Conservation (phyloP, 306 rosid species). For the Corylus heterophylla region DNA sequence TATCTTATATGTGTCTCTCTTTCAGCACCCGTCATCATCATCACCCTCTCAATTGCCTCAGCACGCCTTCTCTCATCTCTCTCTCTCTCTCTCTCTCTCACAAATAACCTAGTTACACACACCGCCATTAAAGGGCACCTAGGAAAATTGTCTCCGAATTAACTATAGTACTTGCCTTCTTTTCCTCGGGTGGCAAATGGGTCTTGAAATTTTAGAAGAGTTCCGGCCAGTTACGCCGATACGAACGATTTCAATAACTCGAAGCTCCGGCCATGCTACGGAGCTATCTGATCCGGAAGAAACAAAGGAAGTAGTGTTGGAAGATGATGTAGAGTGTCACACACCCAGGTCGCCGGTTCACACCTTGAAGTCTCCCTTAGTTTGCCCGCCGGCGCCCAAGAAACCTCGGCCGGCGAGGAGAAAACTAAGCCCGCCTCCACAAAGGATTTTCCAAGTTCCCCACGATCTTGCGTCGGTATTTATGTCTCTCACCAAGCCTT, state of each 20-base stretch:
- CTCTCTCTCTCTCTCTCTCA: neutral
- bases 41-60: conserved; percentile 35
- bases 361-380: conserved; percentile 26
- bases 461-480: conserved; percentile 50
- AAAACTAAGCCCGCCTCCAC: conserved; percentile 24
- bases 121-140: neutral
- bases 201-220: conserved; percentile 47
- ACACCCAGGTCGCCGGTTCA: conserved; percentile 48
- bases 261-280: conserved; percentile 9
- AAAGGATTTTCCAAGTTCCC: conserved; percentile 42
- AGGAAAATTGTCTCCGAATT: neutral
- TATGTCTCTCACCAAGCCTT: conserved; percentile 23
- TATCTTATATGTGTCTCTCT: conserved; percentile 5
- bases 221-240: conserved; percentile 55
- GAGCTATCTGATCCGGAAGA: conserved; percentile 6
- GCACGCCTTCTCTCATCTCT: conserved; percentile 34
- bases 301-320: conserved; percentile 15
- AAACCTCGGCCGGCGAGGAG: conserved; percentile 37
- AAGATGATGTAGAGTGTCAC: conserved; percentile 38
- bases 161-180: neutral
- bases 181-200: conserved; percentile 35
- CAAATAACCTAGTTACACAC: neutral
- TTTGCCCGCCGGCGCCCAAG: conserved; percentile 71
- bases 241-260: conserved; percentile 17
- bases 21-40: conserved; percentile 26